Evolutionary conservation across 2,329 filamentous ascomycete species (phyloP).

Genomic region (Microcyclospora pomicola): DNA sequence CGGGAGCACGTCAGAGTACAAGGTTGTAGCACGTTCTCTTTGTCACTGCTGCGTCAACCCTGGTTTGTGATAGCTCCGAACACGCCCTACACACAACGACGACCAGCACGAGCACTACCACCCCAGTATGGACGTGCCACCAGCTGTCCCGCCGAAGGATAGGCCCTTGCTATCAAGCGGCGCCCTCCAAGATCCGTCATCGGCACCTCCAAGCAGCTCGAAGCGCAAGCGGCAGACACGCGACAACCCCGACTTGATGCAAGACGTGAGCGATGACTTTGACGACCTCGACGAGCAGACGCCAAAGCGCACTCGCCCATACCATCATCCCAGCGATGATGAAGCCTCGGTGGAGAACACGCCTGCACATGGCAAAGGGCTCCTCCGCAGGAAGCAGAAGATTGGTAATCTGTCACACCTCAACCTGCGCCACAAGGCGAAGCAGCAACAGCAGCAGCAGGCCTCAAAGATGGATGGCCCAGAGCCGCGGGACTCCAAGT

Average conservation of each 20-base stretch:
- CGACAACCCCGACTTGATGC: slow-evolving; percentile 9
- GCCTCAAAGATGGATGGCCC: slow-evolving; percentile 1
- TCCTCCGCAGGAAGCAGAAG: slow-evolving; percentile 21
- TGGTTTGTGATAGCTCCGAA: no score
- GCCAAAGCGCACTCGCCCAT: slow-evolving; percentile 19
- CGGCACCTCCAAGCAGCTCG: slow-evolving; percentile 13
- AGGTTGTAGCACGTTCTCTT: slow-evolving; percentile 1
- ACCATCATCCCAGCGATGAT: slow-evolving; percentile 8
- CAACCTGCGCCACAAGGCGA: slow-evolving; percentile 21
- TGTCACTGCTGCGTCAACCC: background rate
- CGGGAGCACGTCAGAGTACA: slow-evolving; percentile 1
- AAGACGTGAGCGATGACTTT: slow-evolving; percentile 8
- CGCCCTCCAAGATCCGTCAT: slow-evolving; percentile 7
- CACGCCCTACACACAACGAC: no score
- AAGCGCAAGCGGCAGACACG: slow-evolving; percentile 18
- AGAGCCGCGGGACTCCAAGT: slow-evolving; percentile 45
- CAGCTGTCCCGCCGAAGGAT: slow-evolving; percentile 21
- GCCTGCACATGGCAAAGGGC: slow-evolving; percentile 14
- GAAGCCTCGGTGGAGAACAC: slow-evolving; percentile 13
- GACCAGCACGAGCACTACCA: no score
- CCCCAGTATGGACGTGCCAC: slow-evolving; percentile 9
- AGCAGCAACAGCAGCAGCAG: slow-evolving; percentile 9
- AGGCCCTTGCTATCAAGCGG: slow-evolving; percentile 8
- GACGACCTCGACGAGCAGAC: slow-evolving; percentile 12
- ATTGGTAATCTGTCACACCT: slow-evolving; percentile 21